Base-by-base conservation (phyloP, 192 early-diverging fungal species). In the Podila minutissima region DNA sequence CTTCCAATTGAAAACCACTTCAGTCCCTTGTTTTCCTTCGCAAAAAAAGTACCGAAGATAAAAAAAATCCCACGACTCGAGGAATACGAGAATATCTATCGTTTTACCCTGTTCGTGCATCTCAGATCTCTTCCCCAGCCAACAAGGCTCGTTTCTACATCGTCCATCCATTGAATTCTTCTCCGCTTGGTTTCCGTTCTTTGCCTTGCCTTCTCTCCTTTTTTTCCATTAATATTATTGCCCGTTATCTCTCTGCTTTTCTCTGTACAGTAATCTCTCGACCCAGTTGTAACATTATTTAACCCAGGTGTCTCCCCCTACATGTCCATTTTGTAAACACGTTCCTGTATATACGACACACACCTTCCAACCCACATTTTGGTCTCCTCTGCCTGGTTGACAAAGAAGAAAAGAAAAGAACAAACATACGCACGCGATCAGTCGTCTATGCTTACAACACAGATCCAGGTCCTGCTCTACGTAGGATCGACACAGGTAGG, bases 401-500 rank as follows among this genome's bases (percentile, higher is more conserved):
- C 41, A 17, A 46, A 46, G 8, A 46, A 46, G 15, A 46, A 46
- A 46, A 46, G 41, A 46, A 46, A 1, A 46, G 3, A 46, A 31
- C 26, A 31, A 9, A 31, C 26, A 61, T 19, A 17, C 59, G 4
- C 46, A 9, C 46, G 63, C 22, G 28, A 15, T 5, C 22, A 31
- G 26, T 38, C 37, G n/a, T 20, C 55, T 11, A 79, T 79, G 76
- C 53, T 79, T 38, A 72, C 76, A 15, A 79, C 76, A 41, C 76
- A 79, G 48, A 67, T 79, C 38, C 76, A 79, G 66, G 41, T 79
- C n/a, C 62, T 79, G 12, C 70, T 79, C 41, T 79, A 79, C 10
- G 35, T 79, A 1, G 76, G 76, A n/a, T 71, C 70, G n/a, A 72
- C 69, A 48, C 76, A 79, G 76, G 76, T 79, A 72, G 24, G 59